Evolutionary conservation across 345 rosid genomes (phyloP), one percentile per base, ranked within the genome.

Genomic region (Lumnitzera littorea): DNA sequence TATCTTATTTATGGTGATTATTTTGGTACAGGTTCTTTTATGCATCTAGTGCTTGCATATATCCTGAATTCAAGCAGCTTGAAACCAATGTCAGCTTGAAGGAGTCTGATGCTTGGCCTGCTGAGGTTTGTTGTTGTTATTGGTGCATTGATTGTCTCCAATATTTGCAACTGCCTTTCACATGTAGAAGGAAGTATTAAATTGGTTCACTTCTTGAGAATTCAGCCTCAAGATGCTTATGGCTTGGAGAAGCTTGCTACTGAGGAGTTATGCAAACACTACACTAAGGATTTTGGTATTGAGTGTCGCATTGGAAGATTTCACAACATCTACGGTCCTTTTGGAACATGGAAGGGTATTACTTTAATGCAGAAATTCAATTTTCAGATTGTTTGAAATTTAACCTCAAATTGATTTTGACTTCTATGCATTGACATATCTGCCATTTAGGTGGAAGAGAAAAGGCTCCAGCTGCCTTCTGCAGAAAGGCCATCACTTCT

Each of bases 401-500:
- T 36, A 7, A 36, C 43, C 11, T 36, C 43, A 5, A 4, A 36
- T 9, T 7, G 7, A 36, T 36, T 36, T 4, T 36, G 43, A 36
- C 43, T 4, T 36, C 10, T 36, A 36, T 36, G 43, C 9, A 16
- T 53, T 14, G 23, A n/a, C 15, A 20, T 12, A 51, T 36, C 51
- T 50, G 48, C n/a, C 5, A 13, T 57, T 16, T 68, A 94, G 99
- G 99, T 80, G 99, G 99, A 46, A 79, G 99, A 76, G 97, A 91
- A 78, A 90, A 94, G 83, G 99, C 99, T 64, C 99, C 99, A 29
- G 99, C 99, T 82, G 99, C 97, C 49, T 90, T 94, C 72, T 94
- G 99, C 80, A 74, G 99, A 70, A 94, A 94, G 84, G 73, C 91
- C 50, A 54, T 81, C 24, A 94, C 97, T 15, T 75, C 99, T 24